These are phyloP conservation scores for Hypoxylon subgilvum DNA, from an alignment of 495 filamentous ascomycete genomes.

Conservation along the genomic window DNA sequence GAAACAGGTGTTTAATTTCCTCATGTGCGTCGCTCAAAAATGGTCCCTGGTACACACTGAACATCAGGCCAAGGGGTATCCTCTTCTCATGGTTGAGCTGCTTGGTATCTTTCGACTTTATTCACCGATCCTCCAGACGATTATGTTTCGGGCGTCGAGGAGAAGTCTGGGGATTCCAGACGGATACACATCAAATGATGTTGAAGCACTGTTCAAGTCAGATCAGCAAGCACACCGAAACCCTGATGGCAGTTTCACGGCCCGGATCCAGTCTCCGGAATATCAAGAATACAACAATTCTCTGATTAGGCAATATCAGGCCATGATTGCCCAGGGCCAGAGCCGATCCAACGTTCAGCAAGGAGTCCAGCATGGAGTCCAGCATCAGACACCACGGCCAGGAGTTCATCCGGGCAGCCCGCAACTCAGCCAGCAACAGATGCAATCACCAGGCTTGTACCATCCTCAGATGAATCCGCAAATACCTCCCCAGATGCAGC, in stretches of 20 bases:
- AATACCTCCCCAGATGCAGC: not conserved
- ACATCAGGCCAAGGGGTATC: constrained; percentile 47
- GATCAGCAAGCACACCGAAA: constrained; percentile 42
- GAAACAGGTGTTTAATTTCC: constrained; percentile 42
- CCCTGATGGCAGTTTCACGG: constrained; percentile 9
- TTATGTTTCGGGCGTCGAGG: constrained; percentile 65
- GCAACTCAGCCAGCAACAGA: not conserved
- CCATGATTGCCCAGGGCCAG: constrained; percentile 1
- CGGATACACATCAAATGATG: constrained; percentile 21
- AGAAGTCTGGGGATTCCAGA: constrained; percentile 46
- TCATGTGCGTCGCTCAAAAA: constrained; percentile 44
- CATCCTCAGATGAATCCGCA: constrained; percentile 7
- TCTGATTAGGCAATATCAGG: constrained; percentile 14
- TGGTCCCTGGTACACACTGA: constrained; percentile 19
- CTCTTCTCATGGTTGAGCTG: constrained; percentile 68
- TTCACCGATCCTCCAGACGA: constrained; percentile 62
- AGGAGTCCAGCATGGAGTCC: too few relatives aligned
- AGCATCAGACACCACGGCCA: too few relatives aligned
- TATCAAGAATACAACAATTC: constrained; percentile 26
- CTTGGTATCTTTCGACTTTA: constrained; percentile 52
- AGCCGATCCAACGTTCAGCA: too few relatives aligned
- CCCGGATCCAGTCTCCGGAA: not conserved
- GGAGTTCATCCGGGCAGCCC: too few relatives aligned
- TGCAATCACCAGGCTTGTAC: constrained; percentile 6
- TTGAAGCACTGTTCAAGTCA: constrained; percentile 47